Evolutionary conservation across 2,329 filamentous ascomycete genomes (phyloP).

Genomic region (Podosphaera xanthii): DNA sequence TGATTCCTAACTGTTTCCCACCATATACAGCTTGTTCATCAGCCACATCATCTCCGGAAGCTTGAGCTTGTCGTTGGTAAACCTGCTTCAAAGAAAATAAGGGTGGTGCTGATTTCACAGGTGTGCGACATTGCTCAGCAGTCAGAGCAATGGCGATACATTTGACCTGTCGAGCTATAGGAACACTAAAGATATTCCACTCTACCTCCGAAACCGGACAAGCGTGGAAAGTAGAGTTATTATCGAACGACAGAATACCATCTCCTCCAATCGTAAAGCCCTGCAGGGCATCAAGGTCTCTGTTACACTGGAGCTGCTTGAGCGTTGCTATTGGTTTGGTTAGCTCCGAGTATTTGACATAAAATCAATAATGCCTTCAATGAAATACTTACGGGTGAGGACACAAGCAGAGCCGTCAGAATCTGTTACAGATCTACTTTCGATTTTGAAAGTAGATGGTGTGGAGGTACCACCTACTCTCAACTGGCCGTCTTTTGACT

Average conservation of each 20-base stretch:
- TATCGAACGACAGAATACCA: conserved; percentile 26
- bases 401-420: too few relatives aligned
- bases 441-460: too few relatives aligned
- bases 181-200: conserved; percentile 29
- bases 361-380: background rate
- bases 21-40: too few relatives aligned
- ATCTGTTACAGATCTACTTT: too few relatives aligned
- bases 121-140: conserved; percentile 19
- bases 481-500: too few relatives aligned
- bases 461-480: too few relatives aligned
- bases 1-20: too few relatives aligned
- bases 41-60: too few relatives aligned
- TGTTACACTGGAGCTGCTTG: too few relatives aligned
- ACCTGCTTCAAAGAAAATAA: background rate
- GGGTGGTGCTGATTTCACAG: background rate
- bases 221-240: conserved; percentile 30
- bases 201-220: conserved; percentile 31
- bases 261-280: conserved; percentile 16
- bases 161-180: conserved; percentile 21
- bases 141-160: conserved; percentile 26
- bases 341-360: background rate
- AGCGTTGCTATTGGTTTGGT: background rate
- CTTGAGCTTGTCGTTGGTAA: too few relatives aligned
- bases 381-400: conserved; percentile 19
- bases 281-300: too few relatives aligned